These are phyloP conservation scores for Rhizopus sp. DNA, from an alignment of 371 early-diverging fungal species.

Conservation along the genomic window DNA sequence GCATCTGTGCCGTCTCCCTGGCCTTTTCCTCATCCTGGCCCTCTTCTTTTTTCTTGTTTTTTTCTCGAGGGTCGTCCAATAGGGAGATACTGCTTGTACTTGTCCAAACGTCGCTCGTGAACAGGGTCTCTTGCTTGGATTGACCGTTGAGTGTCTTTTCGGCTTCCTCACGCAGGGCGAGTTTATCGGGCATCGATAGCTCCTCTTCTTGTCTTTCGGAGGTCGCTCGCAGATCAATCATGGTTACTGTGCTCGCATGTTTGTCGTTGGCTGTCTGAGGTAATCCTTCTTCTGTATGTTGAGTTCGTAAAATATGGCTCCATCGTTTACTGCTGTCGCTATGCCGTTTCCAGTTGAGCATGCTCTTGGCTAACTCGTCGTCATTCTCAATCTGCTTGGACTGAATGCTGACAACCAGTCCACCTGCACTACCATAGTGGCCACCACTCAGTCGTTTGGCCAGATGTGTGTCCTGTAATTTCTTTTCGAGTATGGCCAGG, in stretches of 20 bases:
- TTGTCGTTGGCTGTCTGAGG: background rate
- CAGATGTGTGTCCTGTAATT: constrained; percentile 17
- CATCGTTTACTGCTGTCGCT: constrained; percentile 25
- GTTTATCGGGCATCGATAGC: constrained; percentile 14
- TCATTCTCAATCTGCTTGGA: constrained; percentile 7
- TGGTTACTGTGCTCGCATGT: constrained; percentile 15
- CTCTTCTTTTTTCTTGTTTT: background rate
- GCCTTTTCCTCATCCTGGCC: constrained; percentile 10
- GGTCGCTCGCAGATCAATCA: constrained; percentile 16
- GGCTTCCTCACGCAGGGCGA: constrained; percentile 17
- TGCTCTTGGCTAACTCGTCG: constrained; percentile 29
- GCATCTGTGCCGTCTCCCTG: constrained; percentile 15
- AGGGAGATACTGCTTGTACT: constrained; percentile 8
- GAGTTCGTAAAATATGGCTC: constrained; percentile 4
- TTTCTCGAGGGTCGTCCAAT: constrained; percentile 10
- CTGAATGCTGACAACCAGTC: constrained; percentile 38
- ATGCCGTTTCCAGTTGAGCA: constrained; percentile 48
- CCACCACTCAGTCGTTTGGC: constrained; percentile 51
- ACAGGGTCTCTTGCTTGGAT: background rate
- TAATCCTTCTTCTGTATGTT: background rate
- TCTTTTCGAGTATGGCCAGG: constrained; percentile 10
- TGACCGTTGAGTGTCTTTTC: constrained; percentile 10
- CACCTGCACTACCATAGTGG: constrained; percentile 54
- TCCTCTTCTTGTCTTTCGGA: constrained; percentile 7
- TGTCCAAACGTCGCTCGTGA: constrained; percentile 24